Base-by-base conservation (phyloP, 2,329 filamentous ascomycete species). In the Phoma herbarum region DNA sequence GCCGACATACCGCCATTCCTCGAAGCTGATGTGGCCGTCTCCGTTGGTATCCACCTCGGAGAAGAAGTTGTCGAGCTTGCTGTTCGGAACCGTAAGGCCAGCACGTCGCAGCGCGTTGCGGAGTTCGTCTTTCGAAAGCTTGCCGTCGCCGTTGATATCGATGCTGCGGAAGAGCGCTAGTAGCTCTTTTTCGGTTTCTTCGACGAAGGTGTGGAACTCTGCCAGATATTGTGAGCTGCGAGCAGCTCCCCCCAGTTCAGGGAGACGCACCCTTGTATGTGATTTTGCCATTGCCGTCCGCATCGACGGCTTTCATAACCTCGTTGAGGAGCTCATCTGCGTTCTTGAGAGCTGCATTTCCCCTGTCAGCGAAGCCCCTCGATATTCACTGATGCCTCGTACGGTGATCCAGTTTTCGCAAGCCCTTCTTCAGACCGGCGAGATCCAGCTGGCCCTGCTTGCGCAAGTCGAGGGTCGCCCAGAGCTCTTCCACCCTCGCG, bases 371-470 rank as follows among this genome's bases (percentile, higher is more conserved):
- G 74, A 68, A 71, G 63, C 59, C 41, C 23, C 42, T 18, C 20
- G 29, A 31, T 22, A 3, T 11, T 25, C 18, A 9, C 12, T 16
- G 5, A 9, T 60, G 41, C 37, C 14, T 43, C 88, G 80, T 80
- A 96, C 93, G 95, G 77, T 99, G 95, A 77, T 98, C 93, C 72
- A 98, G 92, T 78, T 88, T 91, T 76, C 84, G 88, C 73, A 99
- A 80, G 4, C 94, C 95, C 79, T 88, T 91, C 80, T 93, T 90
- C 68, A 99, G 81, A 29, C 88, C 93, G 76, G 90, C 88, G 65
- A 96, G 82, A 79, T 98, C 93, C 69, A 99, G 84, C 76, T 92
- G 88, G 59, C 92, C 92, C 69, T 89, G 88, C 59, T 85, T 84
- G 65, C 88, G 86, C 65, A 89, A 89, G 77, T 96, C 93, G 66